Conservation (phyloP, 1,284 basidiomycete genomes). For the Ceratobasidium sp. region DNA sequence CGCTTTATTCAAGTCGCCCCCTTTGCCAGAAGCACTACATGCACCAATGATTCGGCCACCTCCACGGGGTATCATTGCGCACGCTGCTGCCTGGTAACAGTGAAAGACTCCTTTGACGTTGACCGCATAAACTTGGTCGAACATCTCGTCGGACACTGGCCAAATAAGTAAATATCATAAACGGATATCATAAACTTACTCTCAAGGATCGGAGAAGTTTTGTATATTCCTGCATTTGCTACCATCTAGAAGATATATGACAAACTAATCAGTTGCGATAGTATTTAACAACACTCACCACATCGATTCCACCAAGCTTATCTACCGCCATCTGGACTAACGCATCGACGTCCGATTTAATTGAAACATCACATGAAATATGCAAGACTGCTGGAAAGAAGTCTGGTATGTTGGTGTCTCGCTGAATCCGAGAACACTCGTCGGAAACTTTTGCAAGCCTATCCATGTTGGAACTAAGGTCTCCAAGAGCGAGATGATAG, state of each 20-base stretch:
- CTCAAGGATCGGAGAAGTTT: neutral
- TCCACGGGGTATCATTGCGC: conserved; percentile 46
- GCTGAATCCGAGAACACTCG: conserved; percentile 1
- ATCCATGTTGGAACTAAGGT: neutral
- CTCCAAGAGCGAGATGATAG: conserved; percentile 9
- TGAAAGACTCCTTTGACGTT: conserved; percentile 45
- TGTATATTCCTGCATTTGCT: conserved; percentile 29
- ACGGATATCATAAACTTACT: neutral
- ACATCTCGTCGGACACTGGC: conserved; percentile 8
- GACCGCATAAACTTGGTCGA: conserved; percentile 43
- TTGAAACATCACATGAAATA: conserved; percentile 7
- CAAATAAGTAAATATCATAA: neutral
- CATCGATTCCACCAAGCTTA: conserved; percentile 9
- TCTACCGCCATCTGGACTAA: neutral
- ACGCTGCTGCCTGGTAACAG: conserved; percentile 46
- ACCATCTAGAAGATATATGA: conserved; percentile 12
- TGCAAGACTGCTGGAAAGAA: neutral
- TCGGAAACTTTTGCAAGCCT: neutral
- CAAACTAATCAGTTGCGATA: neutral
- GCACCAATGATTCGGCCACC: conserved; percentile 45
- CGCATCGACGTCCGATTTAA: neutral
- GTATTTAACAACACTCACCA: neutral
- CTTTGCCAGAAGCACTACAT: conserved; percentile 39
- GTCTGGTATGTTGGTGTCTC: neutral
- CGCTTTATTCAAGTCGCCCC: neutral